These are phyloP conservation scores for Wickerhamomyces strasburgensis DNA, from an alignment of 805 yeast genomes.

Conservation along the genomic window DNA sequence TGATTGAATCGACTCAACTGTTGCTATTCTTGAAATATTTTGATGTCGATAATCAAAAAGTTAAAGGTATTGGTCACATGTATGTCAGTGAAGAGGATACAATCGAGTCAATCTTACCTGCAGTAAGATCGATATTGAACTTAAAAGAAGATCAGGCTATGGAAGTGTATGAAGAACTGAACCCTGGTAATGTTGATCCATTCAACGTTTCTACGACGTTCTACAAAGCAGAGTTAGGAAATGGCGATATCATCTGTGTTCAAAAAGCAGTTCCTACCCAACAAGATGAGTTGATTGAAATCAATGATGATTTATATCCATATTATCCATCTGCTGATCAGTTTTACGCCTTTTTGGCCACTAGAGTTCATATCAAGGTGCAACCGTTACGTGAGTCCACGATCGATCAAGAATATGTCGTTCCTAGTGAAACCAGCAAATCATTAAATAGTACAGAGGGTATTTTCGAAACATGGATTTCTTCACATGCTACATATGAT, in stretches of 20 bases:
- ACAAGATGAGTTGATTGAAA: slow-evolving; percentile 5
- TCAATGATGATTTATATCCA: slow-evolving; percentile 23
- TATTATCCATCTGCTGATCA: slow-evolving; percentile 36
- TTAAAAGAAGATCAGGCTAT: slow-evolving; percentile 31
- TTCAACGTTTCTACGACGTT: slow-evolving; percentile 35
- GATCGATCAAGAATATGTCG: slow-evolving; percentile 47
- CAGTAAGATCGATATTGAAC: slow-evolving; percentile 38
- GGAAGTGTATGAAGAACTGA: slow-evolving; percentile 55
- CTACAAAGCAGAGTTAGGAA: slow-evolving; percentile 52
- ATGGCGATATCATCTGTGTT: slow-evolving; percentile 58
- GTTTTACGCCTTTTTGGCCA: slow-evolving; percentile 49
- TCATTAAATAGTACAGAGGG: no score
- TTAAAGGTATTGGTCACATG: slow-evolving; percentile 65
- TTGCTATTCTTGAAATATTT: slow-evolving; percentile 59
- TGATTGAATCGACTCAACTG: slow-evolving; percentile 24
- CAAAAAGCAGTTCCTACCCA: slow-evolving; percentile 23
- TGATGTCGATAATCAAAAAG: slow-evolving; percentile 46
- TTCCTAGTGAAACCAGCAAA: slow-evolving; percentile 24
- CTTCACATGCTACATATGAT: slow-evolving; percentile 51
- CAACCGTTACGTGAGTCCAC: slow-evolving; percentile 36
- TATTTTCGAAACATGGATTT: slow-evolving; percentile 62
- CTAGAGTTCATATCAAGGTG: slow-evolving; percentile 56
- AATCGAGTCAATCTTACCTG: slow-evolving; percentile 36
- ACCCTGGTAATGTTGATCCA: slow-evolving; percentile 45
- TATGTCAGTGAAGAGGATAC: slow-evolving; percentile 44